A percentile compares a stretch with the other conserved stretches of the same genome.
Evolutionary conservation across 306 rosid species (phyloP).

Genomic region (Datisca glomerata): DNA sequence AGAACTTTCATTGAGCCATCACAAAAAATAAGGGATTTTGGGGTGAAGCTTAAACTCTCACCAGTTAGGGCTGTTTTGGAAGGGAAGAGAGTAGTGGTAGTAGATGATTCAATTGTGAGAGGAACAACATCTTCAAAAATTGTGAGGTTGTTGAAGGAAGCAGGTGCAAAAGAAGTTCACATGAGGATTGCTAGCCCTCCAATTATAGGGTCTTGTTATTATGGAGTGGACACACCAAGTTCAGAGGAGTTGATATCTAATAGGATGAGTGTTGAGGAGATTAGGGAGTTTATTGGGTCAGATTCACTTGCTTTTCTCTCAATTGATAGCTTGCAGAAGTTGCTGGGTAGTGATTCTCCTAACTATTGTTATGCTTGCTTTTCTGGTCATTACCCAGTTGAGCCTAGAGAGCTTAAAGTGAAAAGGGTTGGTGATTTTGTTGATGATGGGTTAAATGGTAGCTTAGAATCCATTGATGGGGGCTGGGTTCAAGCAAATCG

Average conservation of each 20-base stretch:
- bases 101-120: conserved; percentile 91
- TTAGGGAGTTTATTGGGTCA: conserved; percentile 69
- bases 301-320: conserved; percentile 92
- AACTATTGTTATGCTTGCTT: conserved; percentile 87
- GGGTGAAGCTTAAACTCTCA: conserved; percentile 73
- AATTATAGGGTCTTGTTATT: conserved; percentile 78
- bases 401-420: conserved; percentile 68
- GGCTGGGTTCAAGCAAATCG: conserved; percentile 72
- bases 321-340: conserved; percentile 43
- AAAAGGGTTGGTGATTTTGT: conserved; percentile 84
- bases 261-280: conserved; percentile 75
- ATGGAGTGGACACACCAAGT: conserved; percentile 95
- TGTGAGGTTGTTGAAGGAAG: conserved; percentile 78
- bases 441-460: conserved; percentile 86
- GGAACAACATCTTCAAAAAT: conserved; percentile 94
- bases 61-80: conserved; percentile 77
- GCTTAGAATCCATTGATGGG: conserved; percentile 66
- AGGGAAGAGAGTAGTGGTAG: conserved; percentile 94
- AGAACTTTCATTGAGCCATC: conserved; percentile 98
- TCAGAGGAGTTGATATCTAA: conserved; percentile 90
- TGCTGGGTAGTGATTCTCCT: conserved; percentile 36
- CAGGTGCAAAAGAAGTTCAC: conserved; percentile 95
- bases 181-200: conserved; percentile 98
- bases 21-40: conserved; percentile 86
- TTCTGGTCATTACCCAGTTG: conserved; percentile 88